These are phyloP conservation scores for Suillus hirtellus DNA, from an alignment of 768 basidiomycete species.

Conservation along the genomic window DNA sequence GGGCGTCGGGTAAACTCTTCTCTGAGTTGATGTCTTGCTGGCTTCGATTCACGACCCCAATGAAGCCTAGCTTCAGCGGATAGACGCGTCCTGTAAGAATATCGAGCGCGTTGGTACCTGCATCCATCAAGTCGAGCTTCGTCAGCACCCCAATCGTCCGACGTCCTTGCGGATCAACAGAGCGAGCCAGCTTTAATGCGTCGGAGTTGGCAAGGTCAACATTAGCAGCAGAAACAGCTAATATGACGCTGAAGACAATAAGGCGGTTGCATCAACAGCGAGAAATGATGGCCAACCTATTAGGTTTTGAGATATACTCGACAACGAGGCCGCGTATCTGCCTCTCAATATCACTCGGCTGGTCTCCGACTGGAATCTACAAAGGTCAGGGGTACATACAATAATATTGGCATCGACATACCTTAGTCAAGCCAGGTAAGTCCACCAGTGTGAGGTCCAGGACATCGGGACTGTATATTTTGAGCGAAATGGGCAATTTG, in stretches of 20 bases:
- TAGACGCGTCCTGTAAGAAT: constrained; percentile 96
- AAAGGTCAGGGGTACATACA: constrained; percentile 6
- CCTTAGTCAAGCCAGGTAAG: constrained; percentile 95
- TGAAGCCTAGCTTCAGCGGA: constrained; percentile 96
- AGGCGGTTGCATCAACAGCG: neutral
- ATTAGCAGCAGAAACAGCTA: constrained; percentile 96
- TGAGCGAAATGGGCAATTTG: constrained; percentile 91
- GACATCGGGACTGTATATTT: constrained; percentile 95
- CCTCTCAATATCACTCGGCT: constrained; percentile 96
- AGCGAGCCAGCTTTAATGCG: constrained; percentile 92
- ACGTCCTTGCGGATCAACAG: constrained; percentile 93
- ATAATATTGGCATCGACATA: constrained; percentile 32
- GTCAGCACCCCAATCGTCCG: constrained; percentile 96
- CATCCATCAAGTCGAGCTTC: constrained; percentile 98
- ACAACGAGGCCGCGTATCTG: constrained; percentile 94
- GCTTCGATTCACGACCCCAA: constrained; percentile 96
- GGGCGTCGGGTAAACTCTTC: constrained; percentile 82
- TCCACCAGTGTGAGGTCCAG: constrained; percentile 96
- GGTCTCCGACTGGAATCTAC: constrained; percentile 93
- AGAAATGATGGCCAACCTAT: constrained; percentile 59
- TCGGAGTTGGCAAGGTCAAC: constrained; percentile 99
- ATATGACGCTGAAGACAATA: constrained; percentile 71
- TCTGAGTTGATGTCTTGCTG: constrained; percentile 95
- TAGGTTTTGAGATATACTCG: constrained; percentile 96
- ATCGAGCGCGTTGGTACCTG: constrained; percentile 96